Evolutionary conservation across 2,329 filamentous ascomycete genomes (phyloP).

Genomic region (Scedosporium dehoogii): DNA sequence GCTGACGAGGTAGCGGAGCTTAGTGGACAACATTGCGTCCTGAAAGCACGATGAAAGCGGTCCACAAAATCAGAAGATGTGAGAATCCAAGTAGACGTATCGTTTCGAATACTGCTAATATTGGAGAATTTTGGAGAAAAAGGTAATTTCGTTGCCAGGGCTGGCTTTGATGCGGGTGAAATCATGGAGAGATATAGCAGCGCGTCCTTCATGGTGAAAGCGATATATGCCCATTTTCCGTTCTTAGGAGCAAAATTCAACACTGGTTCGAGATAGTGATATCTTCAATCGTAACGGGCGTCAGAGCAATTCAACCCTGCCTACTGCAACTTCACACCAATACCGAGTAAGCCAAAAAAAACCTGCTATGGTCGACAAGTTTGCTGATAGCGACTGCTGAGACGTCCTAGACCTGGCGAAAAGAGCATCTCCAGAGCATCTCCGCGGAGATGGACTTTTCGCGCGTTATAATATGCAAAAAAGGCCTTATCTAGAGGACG

Average conservation of each 20-base stretch:
- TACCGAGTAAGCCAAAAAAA: background rate
- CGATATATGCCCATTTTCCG: too few relatives aligned
- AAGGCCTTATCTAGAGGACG: background rate
- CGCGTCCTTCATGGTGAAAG: background rate
- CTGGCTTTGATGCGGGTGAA: background rate
- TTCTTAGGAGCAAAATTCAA: too few relatives aligned
- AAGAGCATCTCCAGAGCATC: background rate
- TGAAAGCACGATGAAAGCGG: background rate
- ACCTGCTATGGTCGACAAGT: too few relatives aligned
- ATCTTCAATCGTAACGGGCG: background rate
- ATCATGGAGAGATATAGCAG: background rate
- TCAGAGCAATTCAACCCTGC: background rate
- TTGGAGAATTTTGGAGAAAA: too few relatives aligned
- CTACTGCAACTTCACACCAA: background rate
- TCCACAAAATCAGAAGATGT: background rate
- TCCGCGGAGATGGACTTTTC: background rate
- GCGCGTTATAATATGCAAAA: background rate
- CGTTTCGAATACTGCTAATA: too few relatives aligned
- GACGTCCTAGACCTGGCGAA: background rate
- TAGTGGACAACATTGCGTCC: background rate
- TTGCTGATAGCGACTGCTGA: too few relatives aligned
- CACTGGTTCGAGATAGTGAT: background rate
- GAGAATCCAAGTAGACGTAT: background rate
- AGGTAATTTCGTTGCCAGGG: background rate
- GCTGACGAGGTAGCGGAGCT: conserved; percentile 21